phyloP scores from a whole-genome alignment of 768 basidiomycete species.

The Xanthoconium purpureum region DNA sequence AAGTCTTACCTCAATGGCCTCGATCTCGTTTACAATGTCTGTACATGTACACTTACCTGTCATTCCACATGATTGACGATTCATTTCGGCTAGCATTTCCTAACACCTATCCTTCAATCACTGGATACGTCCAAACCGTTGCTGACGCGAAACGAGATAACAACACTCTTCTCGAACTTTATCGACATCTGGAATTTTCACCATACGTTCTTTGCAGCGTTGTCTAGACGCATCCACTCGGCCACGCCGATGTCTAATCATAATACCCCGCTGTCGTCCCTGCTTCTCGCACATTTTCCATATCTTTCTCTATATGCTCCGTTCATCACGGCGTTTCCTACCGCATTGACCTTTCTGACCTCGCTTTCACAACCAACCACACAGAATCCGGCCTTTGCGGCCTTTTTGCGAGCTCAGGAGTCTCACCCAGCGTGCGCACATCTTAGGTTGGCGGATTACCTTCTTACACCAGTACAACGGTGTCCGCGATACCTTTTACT shows the following conservation, averaged over 20 bases:
- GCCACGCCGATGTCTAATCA: slow-evolving; percentile 17
- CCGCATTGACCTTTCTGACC: slow-evolving; percentile 56
- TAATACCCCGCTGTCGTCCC: slow-evolving; percentile 48
- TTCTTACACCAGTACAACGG: slow-evolving; percentile 82
- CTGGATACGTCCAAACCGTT: slow-evolving; percentile 66
- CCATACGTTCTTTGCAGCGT: slow-evolving; percentile 64
- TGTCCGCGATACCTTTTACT: slow-evolving; percentile 85
- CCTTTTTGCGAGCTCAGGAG: slow-evolving; percentile 65
- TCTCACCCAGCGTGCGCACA: slow-evolving; percentile 66
- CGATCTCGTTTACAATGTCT: slow-evolving; percentile 76
- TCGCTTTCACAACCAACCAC: slow-evolving; percentile 49
- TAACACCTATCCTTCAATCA: slow-evolving; percentile 74
- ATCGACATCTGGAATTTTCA: slow-evolving; percentile 91
- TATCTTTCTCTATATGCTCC: slow-evolving; percentile 86
- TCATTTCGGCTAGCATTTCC: slow-evolving; percentile 60
- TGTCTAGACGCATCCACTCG: slow-evolving; percentile 42
- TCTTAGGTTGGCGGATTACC: slow-evolving; percentile 79
- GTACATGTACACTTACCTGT: slow-evolving; percentile 21
- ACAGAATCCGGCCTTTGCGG: slow-evolving; percentile 47
- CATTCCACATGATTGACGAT: background rate
- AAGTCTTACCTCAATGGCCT: slow-evolving; percentile 77
- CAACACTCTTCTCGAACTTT: slow-evolving; percentile 81
- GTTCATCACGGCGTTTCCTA: slow-evolving; percentile 76
- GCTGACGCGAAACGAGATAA: slow-evolving; percentile 66
- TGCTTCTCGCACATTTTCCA: slow-evolving; percentile 79